Base-by-base conservation (phyloP, 805 yeast genomes). In the Torulaspora indica region DNA sequence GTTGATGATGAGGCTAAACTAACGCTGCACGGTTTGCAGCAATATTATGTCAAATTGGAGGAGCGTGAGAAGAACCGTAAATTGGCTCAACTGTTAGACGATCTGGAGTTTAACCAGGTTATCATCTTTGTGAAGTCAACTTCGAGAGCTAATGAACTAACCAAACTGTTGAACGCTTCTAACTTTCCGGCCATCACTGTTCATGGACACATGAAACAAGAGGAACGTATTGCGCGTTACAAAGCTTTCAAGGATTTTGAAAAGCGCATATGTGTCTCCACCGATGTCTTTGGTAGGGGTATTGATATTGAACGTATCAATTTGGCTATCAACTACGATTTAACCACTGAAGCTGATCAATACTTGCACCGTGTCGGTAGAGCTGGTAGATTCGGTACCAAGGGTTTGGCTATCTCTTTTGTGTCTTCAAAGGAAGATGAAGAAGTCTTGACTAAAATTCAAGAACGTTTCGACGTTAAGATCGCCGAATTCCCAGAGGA, bases 301-400 rank as follows among this genome's bases (percentile, higher is more conserved):
- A 93, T 91, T 62, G 98, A 91, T 79, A 91, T 91, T 57, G 98
- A 91, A 78, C 88, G 98, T 75, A 91, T 91, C 72, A 91, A 91
- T 73, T 74, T 91, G 68, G 98, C 98, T 51, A 89, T 91, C 76
- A 93, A 91, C 77, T 91, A 91, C 71, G 98, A 91, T 72, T 74
- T 91, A 75, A 96, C 98, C 58, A 75, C 71, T 54, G 97, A 90
- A 74, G 96, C 98, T 53, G 98, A 91, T 71, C 97, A 93, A 72
- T 91, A 93, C 72, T 79, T 91, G 67, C 98, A 91, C 76, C 88
- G 98, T 76, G 98, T 91, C 52, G 98, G 98, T 66, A 89, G 98
- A 81, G 98, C 98, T 57, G 98, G 98, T 73, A 90, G 98, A 79
- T 91, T 91, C 62, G 98, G 98, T 76, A 91, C 98, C 66, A 91